Conservation (phyloP, 1,139 yeast species). For the Saccharomyces hybrid region DNA sequence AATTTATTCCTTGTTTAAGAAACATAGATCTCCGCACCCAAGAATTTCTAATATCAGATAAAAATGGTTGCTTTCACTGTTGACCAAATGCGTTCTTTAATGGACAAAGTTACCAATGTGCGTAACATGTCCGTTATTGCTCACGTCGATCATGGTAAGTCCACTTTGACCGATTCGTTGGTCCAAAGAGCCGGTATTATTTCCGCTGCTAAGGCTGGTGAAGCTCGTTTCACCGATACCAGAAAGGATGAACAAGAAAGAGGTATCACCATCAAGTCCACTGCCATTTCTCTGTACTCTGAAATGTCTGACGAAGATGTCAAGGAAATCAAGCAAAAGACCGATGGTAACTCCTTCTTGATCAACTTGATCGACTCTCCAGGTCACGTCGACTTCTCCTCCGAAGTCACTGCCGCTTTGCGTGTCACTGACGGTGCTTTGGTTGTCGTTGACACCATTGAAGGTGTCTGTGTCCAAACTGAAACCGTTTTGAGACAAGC, state of each 20-base stretch:
- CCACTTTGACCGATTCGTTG: too few species aligned
- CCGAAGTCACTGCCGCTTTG: constrained; percentile 99
- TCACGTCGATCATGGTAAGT: too few species aligned
- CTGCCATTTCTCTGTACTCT: constrained; percentile 95
- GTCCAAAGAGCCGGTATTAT: too few species aligned
- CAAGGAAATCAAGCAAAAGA: constrained; percentile 95
- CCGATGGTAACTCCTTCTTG: constrained; percentile 90
- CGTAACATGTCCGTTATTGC: too few species aligned
- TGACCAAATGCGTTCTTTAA: too few species aligned
- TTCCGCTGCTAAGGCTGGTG: constrained; percentile 99
- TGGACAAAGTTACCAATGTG: too few species aligned
- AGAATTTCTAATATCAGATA: constrained; percentile 2
- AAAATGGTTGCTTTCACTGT: constrained; percentile 37
- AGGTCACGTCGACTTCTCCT: constrained; percentile 99
- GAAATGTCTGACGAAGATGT: too few species aligned
- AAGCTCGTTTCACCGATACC: constrained; percentile 99
- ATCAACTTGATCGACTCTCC: constrained; percentile 98
- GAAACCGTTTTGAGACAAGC: too few species aligned
- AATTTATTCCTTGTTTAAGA: constrained; percentile 2
- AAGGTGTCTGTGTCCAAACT: constrained; percentile 99
- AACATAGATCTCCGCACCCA: constrained; percentile 12
- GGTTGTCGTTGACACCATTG: constrained; percentile 98
- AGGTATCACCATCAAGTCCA: constrained; percentile 96
- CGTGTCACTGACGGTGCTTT: constrained; percentile 99
- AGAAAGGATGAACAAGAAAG: constrained; percentile 99